Evolutionary conservation across 352 stramenopile genomes (phyloP), one percentile per base, ranked within the genome.

Genomic region (Nothophytophthora sp.): DNA sequence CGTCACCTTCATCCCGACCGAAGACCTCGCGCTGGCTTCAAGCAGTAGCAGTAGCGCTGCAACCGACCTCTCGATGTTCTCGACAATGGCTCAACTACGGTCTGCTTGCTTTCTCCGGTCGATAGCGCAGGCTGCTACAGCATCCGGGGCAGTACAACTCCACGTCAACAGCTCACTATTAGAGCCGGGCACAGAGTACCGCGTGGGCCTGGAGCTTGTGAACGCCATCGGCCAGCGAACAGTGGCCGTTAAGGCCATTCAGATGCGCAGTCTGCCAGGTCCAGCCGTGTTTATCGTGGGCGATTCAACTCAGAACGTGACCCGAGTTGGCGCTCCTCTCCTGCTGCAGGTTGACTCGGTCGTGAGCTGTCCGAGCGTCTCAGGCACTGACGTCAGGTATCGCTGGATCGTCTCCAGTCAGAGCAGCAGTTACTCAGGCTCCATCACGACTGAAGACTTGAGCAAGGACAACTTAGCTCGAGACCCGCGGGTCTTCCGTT

Each of bases 401-500:
- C 39, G 57, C 1, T 92, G 81, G 81, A 81, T 68, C 9, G 58
- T 61, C 1, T 65, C 57, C 0, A 75, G 55, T 16, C 36, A 38
- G 12, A 34, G 41, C 12, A 58, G 48, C 1, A 45, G 55, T 5
- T 42, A 42, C 4, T 22, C 48, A 12, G 33, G 23, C 5, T 44
- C 62, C 15, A 28, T 46, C 9, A 27, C 38, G 3, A 53, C 35
- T 12, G 58, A 78, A 23, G 56, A 79, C 16, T 55, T 87, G 16
- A 81, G 66, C 20, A 57, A 64, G 9, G 67, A 58, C 20, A 89
- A 90, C 39, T 67, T 59, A 0, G 81, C 79, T n/a, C 70, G 73
- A 35, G 76, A 90, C 32, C 77, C 81, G 4, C 73, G 77, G 11
- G 55, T 81, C 5, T 92, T 89, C 36, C 73, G 65, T 13, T 41